Conservation (phyloP, 306 rosid genomes). For the Fagus sylvatica region DNA sequence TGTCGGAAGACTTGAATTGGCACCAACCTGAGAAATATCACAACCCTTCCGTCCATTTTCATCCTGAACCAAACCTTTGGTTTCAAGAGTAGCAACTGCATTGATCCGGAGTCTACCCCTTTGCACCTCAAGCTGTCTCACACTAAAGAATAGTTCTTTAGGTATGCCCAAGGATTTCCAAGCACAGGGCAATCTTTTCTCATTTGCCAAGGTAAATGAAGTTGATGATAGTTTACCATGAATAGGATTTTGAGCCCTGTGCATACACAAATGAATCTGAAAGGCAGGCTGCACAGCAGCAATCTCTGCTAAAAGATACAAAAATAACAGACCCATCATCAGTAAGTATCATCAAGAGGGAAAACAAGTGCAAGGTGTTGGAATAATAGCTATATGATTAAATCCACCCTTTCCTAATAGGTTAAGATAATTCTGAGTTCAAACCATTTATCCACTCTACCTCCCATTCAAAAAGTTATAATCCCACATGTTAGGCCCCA, state of each 20-base stretch:
- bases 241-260: conserved; percentile 38
- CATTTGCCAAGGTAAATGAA: conserved; percentile 39
- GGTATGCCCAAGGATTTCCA: conserved; percentile 42
- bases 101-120: conserved; percentile 42
- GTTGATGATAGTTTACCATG: conserved; percentile 38
- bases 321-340: neutral
- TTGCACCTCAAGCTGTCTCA: conserved; percentile 26
- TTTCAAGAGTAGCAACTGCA: conserved; percentile 78
- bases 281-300: conserved; percentile 68
- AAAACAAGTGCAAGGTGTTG: neutral
- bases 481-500: too few species aligned
- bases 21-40: conserved; percentile 24
- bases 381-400: neutral
- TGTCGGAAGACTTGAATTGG: conserved; percentile 21
- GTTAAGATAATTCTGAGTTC: too few species aligned
- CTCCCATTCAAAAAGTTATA: too few species aligned
- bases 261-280: conserved; percentile 38
- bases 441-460: too few species aligned
- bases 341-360: neutral
- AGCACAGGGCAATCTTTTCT: conserved; percentile 37
- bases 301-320: conserved; percentile 53
- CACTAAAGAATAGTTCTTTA: conserved; percentile 29
- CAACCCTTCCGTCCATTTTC: conserved; percentile 29
- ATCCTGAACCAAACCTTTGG: conserved; percentile 37
- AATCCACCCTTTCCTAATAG: too few species aligned